Percentiles rank a stretch among this genome's conserved stretches.
phyloP scores from a whole-genome alignment of 2,329 filamentous ascomycete genomes.

The Cytospora piceae region DNA sequence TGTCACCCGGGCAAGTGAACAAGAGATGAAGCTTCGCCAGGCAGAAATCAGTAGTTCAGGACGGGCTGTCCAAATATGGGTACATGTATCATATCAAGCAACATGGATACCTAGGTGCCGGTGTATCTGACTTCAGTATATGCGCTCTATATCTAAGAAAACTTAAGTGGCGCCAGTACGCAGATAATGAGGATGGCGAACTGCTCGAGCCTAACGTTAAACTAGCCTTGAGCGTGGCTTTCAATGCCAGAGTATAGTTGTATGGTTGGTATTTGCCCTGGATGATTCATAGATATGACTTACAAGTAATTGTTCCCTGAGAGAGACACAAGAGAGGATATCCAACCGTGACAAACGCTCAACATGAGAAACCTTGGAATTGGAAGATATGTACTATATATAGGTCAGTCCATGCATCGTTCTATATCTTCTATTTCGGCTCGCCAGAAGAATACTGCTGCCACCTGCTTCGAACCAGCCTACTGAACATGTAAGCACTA shows the following conservation, averaged over 20 bases:
- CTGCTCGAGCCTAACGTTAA: no score
- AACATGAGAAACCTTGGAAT: neutral
- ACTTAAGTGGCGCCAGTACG: no score
- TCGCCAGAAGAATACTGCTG: no score
- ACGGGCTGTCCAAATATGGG: neutral
- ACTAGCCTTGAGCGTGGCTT: no score
- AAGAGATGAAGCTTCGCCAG: neutral
- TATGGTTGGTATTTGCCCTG: no score
- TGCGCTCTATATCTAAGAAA: neutral
- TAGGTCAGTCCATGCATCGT: neutral
- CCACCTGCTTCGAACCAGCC: no score
- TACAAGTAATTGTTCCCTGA: no score
- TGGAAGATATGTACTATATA: neutral
- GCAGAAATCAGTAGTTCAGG: neutral
- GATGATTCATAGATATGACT: no score
- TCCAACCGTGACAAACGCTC: neutral
- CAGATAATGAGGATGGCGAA: no score
- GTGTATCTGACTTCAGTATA: neutral
- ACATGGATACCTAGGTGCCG: neutral
- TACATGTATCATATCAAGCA: neutral
- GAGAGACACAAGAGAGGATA: neutral
- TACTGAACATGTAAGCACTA: no score
- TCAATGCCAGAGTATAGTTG: no score
- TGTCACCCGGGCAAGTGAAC: neutral
- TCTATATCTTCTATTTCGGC: no score